Percentiles rank a stretch among this genome's conserved stretches.
Evolutionary conservation across 2,329 filamentous ascomycete species (phyloP).

Genomic region (Colletotrichum chrysophilum): DNA sequence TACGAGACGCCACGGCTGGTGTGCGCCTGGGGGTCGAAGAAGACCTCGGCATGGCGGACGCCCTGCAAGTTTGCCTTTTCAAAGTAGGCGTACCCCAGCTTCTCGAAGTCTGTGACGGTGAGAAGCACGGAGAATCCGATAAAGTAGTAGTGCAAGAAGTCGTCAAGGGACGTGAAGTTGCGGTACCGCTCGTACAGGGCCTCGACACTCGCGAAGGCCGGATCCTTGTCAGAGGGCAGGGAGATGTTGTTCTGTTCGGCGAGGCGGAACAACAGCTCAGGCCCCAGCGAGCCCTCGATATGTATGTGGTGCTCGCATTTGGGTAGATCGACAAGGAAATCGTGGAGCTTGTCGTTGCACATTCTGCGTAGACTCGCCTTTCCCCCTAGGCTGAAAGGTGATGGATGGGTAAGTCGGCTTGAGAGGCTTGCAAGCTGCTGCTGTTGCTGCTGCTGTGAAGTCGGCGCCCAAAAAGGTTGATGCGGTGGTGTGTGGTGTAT

Average conservation of each 20-base stretch:
- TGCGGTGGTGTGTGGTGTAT: background rate
- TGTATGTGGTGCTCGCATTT: conserved; percentile 87
- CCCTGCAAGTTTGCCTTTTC: conserved; percentile 65
- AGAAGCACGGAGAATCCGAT: conserved; percentile 75
- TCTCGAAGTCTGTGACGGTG: conserved; percentile 71
- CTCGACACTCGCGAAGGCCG: conserved; percentile 65
- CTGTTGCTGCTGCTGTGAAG: background rate
- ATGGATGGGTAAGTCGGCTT: background rate
- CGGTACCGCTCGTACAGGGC: conserved; percentile 68
- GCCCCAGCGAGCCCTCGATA: conserved; percentile 76
- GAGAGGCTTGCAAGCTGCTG: background rate
- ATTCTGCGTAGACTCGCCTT: conserved; percentile 39
- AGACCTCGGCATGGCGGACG: conserved; percentile 77
- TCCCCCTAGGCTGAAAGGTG: background rate
- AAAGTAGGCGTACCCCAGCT: conserved; percentile 76
- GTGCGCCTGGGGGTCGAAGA: conserved; percentile 84
- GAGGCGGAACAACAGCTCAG: conserved; percentile 72
- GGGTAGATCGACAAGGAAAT: conserved; percentile 69
- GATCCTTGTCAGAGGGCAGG: conserved; percentile 59
- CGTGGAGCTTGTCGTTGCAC: conserved; percentile 59
- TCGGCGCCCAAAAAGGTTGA: background rate
- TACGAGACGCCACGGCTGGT: conserved; percentile 67
- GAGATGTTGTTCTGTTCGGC: conserved; percentile 69
- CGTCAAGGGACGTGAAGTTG: conserved; percentile 72
- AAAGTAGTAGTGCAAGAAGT: conserved; percentile 83